These are phyloP conservation scores for Tulasnella sp. DNA, from an alignment of 768 basidiomycete genomes.

Conservation along the genomic window DNA sequence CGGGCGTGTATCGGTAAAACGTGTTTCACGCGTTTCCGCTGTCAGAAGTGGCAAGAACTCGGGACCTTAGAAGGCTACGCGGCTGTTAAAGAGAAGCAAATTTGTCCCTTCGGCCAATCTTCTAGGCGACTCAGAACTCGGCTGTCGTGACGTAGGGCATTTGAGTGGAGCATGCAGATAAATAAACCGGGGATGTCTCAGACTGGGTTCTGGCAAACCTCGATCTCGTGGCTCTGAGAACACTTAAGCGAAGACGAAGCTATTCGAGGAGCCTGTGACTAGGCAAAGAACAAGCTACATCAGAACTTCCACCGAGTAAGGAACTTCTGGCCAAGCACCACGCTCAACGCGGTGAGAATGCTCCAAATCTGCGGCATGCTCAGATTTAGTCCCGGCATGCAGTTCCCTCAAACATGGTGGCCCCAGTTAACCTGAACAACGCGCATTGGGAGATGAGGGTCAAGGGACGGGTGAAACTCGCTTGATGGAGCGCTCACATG, in stretches of 20 bases:
- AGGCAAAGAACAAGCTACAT: neutral
- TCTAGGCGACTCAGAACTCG: neutral
- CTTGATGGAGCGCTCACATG: constrained; percentile 47
- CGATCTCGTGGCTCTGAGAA: neutral
- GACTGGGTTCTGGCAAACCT: neutral
- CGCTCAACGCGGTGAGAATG: neutral
- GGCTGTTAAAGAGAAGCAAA: neutral
- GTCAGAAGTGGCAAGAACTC: constrained; percentile 12
- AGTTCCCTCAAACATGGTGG: neutral
- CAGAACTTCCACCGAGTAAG: neutral
- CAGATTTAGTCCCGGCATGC: neutral
- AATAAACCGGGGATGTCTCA: neutral
- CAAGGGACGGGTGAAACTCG: neutral
- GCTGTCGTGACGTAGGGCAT: neutral
- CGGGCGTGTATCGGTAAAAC: neutral
- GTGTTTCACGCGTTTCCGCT: neutral
- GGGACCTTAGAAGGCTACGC: neutral
- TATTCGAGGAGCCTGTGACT: neutral
- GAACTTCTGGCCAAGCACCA: neutral
- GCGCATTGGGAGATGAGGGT: neutral
- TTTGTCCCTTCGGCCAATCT: neutral
- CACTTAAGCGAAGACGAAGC: neutral
- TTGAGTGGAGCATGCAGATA: neutral
- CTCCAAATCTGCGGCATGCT: neutral
- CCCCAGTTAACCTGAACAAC: neutral